Evolutionary conservation across 179 eudicot genomes (phyloP).

Genomic region (Pouteria campechiana): DNA sequence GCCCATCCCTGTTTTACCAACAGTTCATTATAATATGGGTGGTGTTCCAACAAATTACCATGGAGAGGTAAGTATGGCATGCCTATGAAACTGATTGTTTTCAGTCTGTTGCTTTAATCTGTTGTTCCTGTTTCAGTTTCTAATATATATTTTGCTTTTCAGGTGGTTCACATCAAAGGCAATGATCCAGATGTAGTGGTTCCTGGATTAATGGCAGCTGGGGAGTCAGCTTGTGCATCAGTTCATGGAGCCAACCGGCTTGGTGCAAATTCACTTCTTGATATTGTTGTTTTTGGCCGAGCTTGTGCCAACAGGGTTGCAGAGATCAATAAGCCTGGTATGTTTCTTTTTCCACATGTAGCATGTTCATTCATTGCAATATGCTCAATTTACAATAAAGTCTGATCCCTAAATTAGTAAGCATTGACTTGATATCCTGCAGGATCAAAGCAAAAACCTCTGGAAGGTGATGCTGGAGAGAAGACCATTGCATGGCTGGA

Average conservation of each 20-base stretch:
- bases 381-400: not conserved
- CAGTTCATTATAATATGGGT: constrained; percentile 99
- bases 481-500: constrained; percentile 89
- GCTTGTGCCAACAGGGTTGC: constrained; percentile 98
- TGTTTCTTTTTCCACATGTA: constrained; percentile 1
- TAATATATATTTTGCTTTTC: constrained; percentile 1
- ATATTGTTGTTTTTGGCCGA: constrained; percentile 98
- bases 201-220: constrained; percentile 97
- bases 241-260: constrained; percentile 99
- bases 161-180: constrained; percentile 89
- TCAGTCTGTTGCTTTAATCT: constrained; percentile 1
- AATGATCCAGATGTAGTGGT: constrained; percentile 78
- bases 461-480: constrained; percentile 81
- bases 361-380: no score
- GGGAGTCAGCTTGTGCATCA: constrained; percentile 99
- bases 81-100: not conserved
- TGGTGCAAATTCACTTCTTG: constrained; percentile 98
- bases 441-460: constrained; percentile 85
- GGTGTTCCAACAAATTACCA: constrained; percentile 96
- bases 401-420: not conserved
- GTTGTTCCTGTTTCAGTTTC: not conserved
- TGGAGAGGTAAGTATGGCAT: constrained; percentile 60
- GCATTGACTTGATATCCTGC: constrained; percentile 11
- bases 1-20: constrained; percentile 98
- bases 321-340: constrained; percentile 80